phyloP scores from a whole-genome alignment of 345 rosid genomes.

The Reutealis trisperma region DNA sequence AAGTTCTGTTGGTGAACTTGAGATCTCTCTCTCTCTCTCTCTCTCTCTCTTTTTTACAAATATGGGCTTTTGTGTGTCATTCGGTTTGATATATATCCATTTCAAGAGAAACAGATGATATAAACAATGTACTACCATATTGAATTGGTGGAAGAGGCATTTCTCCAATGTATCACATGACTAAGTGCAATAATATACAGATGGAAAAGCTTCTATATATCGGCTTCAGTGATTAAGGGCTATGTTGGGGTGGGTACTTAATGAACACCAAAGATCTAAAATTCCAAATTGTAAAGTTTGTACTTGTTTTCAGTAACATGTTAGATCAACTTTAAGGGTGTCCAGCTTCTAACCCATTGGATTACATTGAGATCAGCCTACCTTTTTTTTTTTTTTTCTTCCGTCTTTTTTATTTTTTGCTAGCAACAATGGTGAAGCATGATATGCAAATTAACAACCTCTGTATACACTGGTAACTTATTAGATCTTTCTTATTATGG shows the following conservation, averaged over 20 bases:
- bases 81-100: neutral
- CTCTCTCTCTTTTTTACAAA: neutral
- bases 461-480: neutral
- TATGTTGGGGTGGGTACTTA: neutral
- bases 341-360: neutral
- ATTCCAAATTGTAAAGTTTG: neutral
- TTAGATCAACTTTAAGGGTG: neutral
- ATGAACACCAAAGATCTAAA: neutral
- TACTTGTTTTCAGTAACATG: neutral
- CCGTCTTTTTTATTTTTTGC: neutral
- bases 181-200: neutral
- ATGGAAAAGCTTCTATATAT: neutral
- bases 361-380: neutral
- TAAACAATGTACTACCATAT: neutral
- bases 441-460: neutral
- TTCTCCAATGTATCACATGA: neutral
- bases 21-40: too few relatives aligned
- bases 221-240: neutral
- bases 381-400: too few relatives aligned
- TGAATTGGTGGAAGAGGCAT: neutral
- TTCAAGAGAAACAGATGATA: neutral
- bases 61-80: neutral
- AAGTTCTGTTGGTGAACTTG: conserved; percentile 27
- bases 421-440: neutral
- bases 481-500: neutral